Evolutionary conservation across 306 rosid species (phyloP), one percentile per base, ranked within the genome.

Genomic region (Citrullus mucosospermus): DNA sequence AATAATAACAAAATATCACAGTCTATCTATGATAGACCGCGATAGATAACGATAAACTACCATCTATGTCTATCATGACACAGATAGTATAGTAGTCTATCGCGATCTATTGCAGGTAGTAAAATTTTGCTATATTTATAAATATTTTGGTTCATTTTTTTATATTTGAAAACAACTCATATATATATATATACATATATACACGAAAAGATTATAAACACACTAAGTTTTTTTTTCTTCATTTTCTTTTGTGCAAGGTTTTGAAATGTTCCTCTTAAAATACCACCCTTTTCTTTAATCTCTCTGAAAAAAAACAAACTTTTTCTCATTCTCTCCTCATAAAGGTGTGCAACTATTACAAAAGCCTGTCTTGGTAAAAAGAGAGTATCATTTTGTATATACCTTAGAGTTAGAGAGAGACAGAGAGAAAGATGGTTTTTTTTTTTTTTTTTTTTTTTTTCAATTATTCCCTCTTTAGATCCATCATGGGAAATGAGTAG

Each of bases 311-410:
- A 2, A 62, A 67, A 4, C 1, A 39, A 36, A 70, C 65, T 63
- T 77, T 88, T 88, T 86, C 84, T 89, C 84, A 78, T 82, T 80
- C 84, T 85, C 58, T 82, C 85, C 65, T 74, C 82, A 71, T 81
- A 88, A 93, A 90, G 89, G 85, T 84, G 80, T 15, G 28, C 51
- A 75, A 28, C 20, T 69, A 62, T 61, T 82, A 12, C 65, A 65
- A 60, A 82, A 88, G 81, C 80, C 85, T 85, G 75, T 78, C 80
- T 76, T 54, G 85, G 86, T 85, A 82, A 83, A 88, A 89, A 86
- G 92, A 83, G 85, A 80, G 87, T 85, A 82, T 87, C 81, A 82
- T 88, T 89, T 82, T 78, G 83, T 79, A 54, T 68, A 79, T 68
- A 81, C 46, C 66, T 71, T 44, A 48, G 58, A 48, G 59, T 44